A percentile compares a stretch with the other conserved stretches of the same genome.
These are phyloP conservation scores for Magnolia changhungtana DNA, from an alignment of 164 flowering plant species.

Conservation along the genomic window DNA sequence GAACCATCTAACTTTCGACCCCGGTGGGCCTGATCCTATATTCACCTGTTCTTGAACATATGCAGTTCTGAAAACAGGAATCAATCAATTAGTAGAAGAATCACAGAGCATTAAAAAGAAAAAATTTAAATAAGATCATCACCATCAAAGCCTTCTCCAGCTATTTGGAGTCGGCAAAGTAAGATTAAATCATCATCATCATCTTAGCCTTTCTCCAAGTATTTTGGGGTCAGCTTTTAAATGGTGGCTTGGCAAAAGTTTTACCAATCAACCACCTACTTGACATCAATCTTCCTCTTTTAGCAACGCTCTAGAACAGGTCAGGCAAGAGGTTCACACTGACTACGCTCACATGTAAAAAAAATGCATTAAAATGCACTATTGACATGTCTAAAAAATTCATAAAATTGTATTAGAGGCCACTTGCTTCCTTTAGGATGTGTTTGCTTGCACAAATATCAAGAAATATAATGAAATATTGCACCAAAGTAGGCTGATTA, in stretches of 20 bases:
- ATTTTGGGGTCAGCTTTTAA: not conserved
- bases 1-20: slow-evolving; percentile 82
- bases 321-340: too few species aligned
- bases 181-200: not conserved
- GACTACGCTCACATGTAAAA: too few species aligned
- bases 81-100: not conserved
- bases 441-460: too few species aligned
- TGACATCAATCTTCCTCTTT: not conserved
- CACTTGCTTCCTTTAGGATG: too few species aligned
- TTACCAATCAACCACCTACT: not conserved
- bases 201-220: not conserved
- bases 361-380: too few species aligned
- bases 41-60: slow-evolving; percentile 76
- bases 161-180: too few species aligned
- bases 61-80: slow-evolving; percentile 56
- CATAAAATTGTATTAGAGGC: too few species aligned
- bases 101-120: not conserved
- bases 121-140: not conserved
- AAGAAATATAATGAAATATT: too few species aligned
- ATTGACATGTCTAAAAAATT: too few species aligned
- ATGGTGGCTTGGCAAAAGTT: not conserved
- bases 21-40: slow-evolving; percentile 91
- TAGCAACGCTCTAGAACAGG: not conserved
- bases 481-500: too few species aligned
- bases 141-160: not conserved